A percentile compares a stretch with the other conserved stretches of the same genome.
These are phyloP conservation scores for Plicaturopsis crispa DNA, from an alignment of 768 basidiomycete species.

Conservation along the genomic window DNA sequence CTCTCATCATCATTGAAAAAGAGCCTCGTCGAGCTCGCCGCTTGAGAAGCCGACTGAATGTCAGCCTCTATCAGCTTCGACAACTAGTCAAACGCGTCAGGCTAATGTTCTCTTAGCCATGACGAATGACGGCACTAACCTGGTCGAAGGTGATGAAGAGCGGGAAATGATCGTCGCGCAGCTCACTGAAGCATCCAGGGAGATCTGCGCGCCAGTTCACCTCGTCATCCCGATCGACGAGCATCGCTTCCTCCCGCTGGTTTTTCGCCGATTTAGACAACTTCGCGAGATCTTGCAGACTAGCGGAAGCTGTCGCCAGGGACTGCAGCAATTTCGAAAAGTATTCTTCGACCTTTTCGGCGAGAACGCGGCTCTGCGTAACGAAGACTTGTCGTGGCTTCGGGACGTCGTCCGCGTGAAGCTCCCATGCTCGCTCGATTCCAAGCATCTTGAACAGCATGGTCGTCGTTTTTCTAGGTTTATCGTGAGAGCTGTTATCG, in stretches of 20 bases:
- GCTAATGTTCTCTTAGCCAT: no score
- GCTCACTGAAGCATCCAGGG: constrained; percentile 44
- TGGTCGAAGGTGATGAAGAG: constrained; percentile 62
- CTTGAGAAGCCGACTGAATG: no score
- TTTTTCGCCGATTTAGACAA: constrained; percentile 9
- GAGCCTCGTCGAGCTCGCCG: no score
- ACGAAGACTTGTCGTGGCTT: constrained; percentile 67
- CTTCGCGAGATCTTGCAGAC: constrained; percentile 29
- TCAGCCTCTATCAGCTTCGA: no score
- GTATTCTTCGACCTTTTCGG: constrained; percentile 64
- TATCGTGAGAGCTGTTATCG: no score
- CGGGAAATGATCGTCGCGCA: constrained; percentile 58
- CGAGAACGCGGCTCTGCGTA: constrained; percentile 60
- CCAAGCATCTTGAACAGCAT: constrained; percentile 74
- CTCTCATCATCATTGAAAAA: no score
- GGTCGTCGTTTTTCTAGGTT: constrained; percentile 63
- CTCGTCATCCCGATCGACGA: constrained; percentile 37
- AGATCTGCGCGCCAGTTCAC: constrained; percentile 31
- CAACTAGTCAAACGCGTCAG: no score
- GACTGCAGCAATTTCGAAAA: constrained; percentile 46
- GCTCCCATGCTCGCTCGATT: constrained; percentile 49
- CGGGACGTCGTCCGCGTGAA: constrained; percentile 21
- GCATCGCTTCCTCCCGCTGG: constrained; percentile 11
- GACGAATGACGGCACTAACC: no score
- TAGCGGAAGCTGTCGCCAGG: constrained; percentile 25